Base-by-base conservation (phyloP, 805 yeast species). In the Metschnikowia dekortorum region DNA sequence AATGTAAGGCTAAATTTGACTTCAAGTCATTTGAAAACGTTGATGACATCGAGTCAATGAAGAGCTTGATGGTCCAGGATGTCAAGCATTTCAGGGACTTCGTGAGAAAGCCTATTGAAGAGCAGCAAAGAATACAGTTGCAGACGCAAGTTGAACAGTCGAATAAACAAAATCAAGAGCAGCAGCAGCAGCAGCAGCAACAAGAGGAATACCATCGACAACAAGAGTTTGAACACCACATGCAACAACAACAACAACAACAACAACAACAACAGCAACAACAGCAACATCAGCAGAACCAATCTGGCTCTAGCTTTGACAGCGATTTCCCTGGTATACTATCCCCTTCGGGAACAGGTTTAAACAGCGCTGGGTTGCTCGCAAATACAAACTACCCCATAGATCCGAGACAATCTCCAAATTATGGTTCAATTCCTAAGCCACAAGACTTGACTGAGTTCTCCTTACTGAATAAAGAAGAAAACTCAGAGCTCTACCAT, bases 1-100 rank as follows among this genome's bases (percentile, higher is more conserved):
- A 78, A 44, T 89, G 97, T 65, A 80, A 82, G 42, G 75, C 80
- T 1, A 86, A 87, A 59, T 91, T 91, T 65, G 96, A 91, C 62
- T 91, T 91, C 65, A 71, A 70, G 55, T 75, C 87, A 6, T 91
- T 91, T 66, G 97, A 91, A 72, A 84, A 80, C 13, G 85, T 55
- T 14, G 89, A 88, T 57, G 96, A 89, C 56, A 76, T 89, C 63
- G 85, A 80, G 10, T 70, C 78, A 9, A 85, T 91, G 87, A 83
- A 80, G 60, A 74, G 80, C 56, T 81, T 89, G 82, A 87, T 91
- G 37, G 68, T 87, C 39, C 84, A 87, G 33, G 97, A 91, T 64
- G 96, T 91, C 2, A 76, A 76, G 44, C 73, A 79, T 30, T 89
- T 90, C 65, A 79, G 97, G 59, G 87, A 81, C 38, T 84, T 83